phyloP scores from a whole-genome alignment of 768 basidiomycete genomes.

The Chlorophyllum brunneum region DNA sequence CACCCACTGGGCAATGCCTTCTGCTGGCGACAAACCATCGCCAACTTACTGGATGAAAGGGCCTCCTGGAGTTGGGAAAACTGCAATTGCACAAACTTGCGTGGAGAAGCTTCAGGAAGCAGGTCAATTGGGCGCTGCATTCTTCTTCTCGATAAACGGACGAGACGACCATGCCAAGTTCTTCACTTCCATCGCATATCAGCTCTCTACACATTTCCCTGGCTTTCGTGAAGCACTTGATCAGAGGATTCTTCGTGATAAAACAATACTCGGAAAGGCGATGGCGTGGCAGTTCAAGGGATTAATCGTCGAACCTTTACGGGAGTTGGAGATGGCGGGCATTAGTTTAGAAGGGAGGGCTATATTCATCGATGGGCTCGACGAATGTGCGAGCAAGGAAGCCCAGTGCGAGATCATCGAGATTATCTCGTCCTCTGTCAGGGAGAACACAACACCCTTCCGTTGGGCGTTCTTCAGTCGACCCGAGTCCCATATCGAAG shows the following conservation, averaged over 20 bases:
- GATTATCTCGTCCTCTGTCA: not conserved
- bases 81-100: constrained; percentile 1
- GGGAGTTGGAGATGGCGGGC: not conserved
- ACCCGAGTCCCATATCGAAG: not conserved
- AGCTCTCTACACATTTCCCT: not conserved
- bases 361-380: no score
- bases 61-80: not conserved
- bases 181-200: constrained; percentile 5
- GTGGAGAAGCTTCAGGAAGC: not conserved
- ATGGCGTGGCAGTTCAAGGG: not conserved
- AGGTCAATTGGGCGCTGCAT: not conserved
- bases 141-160: not conserved
- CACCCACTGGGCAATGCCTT: not conserved
- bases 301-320: not conserved
- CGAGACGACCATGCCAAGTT: not conserved
- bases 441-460: not conserved
- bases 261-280: not conserved
- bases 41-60: constrained; percentile 1
- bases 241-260: not conserved
- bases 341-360: not conserved
- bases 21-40: not conserved
- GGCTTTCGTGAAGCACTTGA: not conserved
- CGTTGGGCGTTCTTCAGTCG: constrained; percentile 1
- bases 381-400: no score
- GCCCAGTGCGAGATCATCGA: not conserved